Percentiles rank a stretch among this genome's conserved stretches.
phyloP scores from a whole-genome alignment of 2,329 filamentous ascomycete genomes.

The Xylaria polymorpha region DNA sequence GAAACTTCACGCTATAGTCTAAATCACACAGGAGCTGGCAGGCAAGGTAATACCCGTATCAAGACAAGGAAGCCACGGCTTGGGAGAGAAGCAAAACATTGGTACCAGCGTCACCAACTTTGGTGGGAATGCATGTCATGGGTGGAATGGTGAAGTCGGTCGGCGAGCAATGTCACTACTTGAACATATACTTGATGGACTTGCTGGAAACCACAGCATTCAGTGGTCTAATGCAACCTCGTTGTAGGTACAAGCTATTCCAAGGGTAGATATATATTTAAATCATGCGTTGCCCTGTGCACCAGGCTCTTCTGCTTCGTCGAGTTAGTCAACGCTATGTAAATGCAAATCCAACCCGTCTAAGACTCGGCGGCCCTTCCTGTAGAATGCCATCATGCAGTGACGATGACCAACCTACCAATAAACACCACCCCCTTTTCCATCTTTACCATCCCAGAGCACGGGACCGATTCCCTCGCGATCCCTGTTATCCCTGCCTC shows the following conservation, averaged over 20 bases:
- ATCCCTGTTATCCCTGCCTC: slow-evolving; percentile 51
- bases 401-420: slow-evolving; percentile 50
- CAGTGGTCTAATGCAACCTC: not conserved
- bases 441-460: slow-evolving; percentile 57
- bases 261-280: slow-evolving; percentile 9
- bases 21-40: not conserved
- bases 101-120: not conserved
- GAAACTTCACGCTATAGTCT: slow-evolving; percentile 31
- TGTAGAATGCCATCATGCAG: not conserved
- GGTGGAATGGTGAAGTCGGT: not conserved
- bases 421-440: slow-evolving; percentile 54
- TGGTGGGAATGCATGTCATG: not conserved
- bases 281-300: not conserved
- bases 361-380: not conserved
- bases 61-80: not conserved
- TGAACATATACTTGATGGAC: not conserved
- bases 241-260: not conserved
- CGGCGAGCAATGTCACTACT: not conserved
- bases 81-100: not conserved
- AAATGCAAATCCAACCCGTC: slow-evolving; percentile 2
- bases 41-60: not conserved
- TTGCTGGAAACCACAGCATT: not conserved
- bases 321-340: not conserved
- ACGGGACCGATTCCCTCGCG: slow-evolving; percentile 11
- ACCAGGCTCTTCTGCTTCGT: slow-evolving; percentile 1